Evolutionary conservation across 1,139 yeast genomes (phyloP).

Genomic region (Candida tropicalis): DNA sequence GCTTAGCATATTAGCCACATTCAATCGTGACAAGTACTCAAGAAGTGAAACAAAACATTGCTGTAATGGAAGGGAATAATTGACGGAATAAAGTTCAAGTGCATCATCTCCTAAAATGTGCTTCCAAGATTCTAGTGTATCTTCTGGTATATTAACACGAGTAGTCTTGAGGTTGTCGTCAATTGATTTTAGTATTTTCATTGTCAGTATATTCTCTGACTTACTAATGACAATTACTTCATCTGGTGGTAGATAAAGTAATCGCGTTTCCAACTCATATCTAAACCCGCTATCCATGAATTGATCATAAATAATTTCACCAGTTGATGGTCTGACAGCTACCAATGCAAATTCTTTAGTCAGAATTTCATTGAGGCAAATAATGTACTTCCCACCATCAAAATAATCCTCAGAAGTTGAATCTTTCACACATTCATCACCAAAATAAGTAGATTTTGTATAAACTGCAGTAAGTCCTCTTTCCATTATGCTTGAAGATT

Average conservation of each 20-base stretch:
- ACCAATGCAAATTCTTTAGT: constrained; percentile 44
- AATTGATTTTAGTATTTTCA: constrained; percentile 20
- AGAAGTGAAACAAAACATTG: constrained; percentile 52
- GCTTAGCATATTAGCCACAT: constrained; percentile 58
- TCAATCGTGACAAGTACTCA: constrained; percentile 62
- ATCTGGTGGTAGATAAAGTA: constrained; percentile 72
- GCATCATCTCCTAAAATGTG: constrained; percentile 13
- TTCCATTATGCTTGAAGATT: constrained; percentile 55
- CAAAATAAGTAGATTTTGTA: constrained; percentile 84
- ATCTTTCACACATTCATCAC: constrained; percentile 47
- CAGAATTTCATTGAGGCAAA: constrained; percentile 28
- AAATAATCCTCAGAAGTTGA: constrained; percentile 15
- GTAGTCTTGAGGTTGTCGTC: constrained; percentile 19
- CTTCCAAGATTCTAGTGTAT: not conserved
- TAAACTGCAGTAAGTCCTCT: constrained; percentile 72
- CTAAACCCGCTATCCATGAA: constrained; percentile 60
- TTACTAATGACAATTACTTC: constrained; percentile 59
- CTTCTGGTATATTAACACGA: constrained; percentile 11
- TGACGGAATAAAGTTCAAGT: constrained; percentile 28
- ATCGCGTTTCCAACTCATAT: constrained; percentile 69
- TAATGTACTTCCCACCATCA: constrained; percentile 31
- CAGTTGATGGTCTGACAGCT: constrained; percentile 77
- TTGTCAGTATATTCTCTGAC: constrained; percentile 29
- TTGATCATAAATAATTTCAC: constrained; percentile 71
- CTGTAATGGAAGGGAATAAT: constrained; percentile 29